Evolutionary conservation across 176 grass and related monocot genomes (phyloP).

Genomic region (Eremochloa ophiuroides): DNA sequence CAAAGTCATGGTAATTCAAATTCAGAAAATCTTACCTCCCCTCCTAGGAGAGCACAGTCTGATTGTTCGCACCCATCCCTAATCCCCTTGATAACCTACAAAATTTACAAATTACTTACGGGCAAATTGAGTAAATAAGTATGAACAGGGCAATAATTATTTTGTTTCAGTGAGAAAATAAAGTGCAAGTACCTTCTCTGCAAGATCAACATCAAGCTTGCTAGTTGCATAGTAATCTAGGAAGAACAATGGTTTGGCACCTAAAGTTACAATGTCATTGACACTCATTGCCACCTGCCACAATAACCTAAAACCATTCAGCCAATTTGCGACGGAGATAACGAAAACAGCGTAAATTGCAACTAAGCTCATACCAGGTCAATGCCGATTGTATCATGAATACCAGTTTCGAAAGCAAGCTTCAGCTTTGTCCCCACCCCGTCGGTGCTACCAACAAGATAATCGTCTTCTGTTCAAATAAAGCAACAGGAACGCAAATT

Average conservation of each 20-base stretch:
- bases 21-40: constrained; percentile 57
- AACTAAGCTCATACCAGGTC: constrained; percentile 61
- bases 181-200: constrained; percentile 60
- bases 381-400: constrained; percentile 93
- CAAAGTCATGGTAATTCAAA: not conserved
- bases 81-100: constrained; percentile 26
- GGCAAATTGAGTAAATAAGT: not conserved
- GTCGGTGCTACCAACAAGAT: constrained; percentile 80
- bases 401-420: constrained; percentile 94
- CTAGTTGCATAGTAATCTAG: constrained; percentile 93
- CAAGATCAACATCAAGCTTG: constrained; percentile 89
- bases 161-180: not conserved
- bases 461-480: constrained; percentile 55
- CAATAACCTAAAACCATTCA: not conserved
- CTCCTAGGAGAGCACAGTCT: constrained; percentile 74
- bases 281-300: constrained; percentile 96
- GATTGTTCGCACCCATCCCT: constrained; percentile 84
- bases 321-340: not conserved
- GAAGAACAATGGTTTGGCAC: constrained; percentile 92
- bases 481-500: not conserved
- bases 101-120: not conserved
- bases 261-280: constrained; percentile 92
- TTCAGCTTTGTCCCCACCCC: constrained; percentile 96
- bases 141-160: not conserved
- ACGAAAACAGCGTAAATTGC: not conserved